phyloP scores from a whole-genome alignment of 2,329 filamentous ascomycete genomes.

The Colletotrichum filicis region DNA sequence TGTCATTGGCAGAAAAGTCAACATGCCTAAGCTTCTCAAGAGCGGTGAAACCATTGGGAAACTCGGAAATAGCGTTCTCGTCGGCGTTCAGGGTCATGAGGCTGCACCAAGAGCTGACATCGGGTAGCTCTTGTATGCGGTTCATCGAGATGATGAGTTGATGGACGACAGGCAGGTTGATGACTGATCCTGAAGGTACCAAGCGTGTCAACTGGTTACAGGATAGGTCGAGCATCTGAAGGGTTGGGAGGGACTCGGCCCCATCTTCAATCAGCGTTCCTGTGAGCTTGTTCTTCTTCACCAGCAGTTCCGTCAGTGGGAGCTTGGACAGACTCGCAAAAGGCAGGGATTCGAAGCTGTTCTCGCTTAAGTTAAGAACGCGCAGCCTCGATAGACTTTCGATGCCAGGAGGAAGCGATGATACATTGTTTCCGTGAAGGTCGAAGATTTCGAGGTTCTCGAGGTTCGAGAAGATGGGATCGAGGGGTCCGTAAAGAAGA shows the following conservation, averaged over 20 bases:
- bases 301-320: conserved; percentile 78
- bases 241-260: conserved; percentile 66
- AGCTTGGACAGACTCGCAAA: conserved; percentile 75
- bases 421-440: conserved; percentile 82
- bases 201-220: conserved; percentile 76
- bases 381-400: conserved; percentile 76
- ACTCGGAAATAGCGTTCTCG: conserved; percentile 80
- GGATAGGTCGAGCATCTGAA: conserved; percentile 83
- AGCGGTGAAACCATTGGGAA: conserved; percentile 81
- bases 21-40: conserved; percentile 78
- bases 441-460: conserved; percentile 82
- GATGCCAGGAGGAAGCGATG: conserved; percentile 74
- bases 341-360: conserved; percentile 77
- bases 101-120: conserved; percentile 78
- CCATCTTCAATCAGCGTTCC: conserved; percentile 76
- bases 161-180: conserved; percentile 78
- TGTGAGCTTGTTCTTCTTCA: conserved; percentile 81
- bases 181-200: conserved; percentile 50
- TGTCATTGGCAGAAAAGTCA: conserved; percentile 88
- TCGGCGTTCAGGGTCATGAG: conserved; percentile 81
- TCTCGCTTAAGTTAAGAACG: conserved; percentile 83
- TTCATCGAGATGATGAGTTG: conserved; percentile 85
- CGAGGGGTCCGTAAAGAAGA: conserved; percentile 74
- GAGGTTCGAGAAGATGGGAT: conserved; percentile 71
- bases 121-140: conserved; percentile 77